A percentile compares a stretch with the other conserved stretches of the same genome.
Evolutionary conservation across 2,329 filamentous ascomycete species (phyloP).

Genomic region (Diaporthe capsici): DNA sequence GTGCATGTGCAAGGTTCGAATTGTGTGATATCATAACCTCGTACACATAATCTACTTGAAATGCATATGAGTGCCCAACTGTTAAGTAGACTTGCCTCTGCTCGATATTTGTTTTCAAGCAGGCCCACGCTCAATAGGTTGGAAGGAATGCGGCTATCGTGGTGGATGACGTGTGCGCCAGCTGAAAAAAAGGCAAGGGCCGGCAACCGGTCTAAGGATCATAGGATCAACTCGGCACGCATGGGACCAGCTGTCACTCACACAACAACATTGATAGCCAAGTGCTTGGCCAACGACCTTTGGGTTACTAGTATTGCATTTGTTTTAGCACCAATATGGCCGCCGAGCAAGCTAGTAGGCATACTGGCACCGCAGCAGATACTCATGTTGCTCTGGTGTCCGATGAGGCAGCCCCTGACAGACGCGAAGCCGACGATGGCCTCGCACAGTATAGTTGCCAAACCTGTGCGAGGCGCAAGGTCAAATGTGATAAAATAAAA

Average conservation of each 20-base stretch:
- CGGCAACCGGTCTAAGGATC: background rate
- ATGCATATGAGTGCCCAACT: too few relatives aligned
- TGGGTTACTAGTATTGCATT: background rate
- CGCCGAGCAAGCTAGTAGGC: background rate
- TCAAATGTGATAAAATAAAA: conserved; percentile 49
- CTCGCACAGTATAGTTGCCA: conserved; percentile 46
- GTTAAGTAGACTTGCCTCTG: too few relatives aligned
- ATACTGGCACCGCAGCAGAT: background rate
- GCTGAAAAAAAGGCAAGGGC: background rate
- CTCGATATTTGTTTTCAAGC: background rate
- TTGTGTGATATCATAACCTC: too few relatives aligned
- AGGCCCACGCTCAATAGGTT: background rate
- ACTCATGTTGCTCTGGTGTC: too few relatives aligned
- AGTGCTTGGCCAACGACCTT: too few relatives aligned
- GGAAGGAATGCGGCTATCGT: background rate
- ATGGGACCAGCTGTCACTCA: background rate
- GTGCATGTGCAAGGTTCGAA: background rate
- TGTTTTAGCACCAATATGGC: background rate
- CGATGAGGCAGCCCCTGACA: background rate
- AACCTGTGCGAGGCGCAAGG: conserved; percentile 48
- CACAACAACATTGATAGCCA: background rate
- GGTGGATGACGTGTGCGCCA: background rate
- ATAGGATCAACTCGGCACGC: background rate
- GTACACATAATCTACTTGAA: background rate
- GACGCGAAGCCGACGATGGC: background rate